Evolutionary conservation across 2,329 filamentous ascomycete species (phyloP), one percentile per base, ranked within the genome.

Genomic region (Colletotrichum acutatum): DNA sequence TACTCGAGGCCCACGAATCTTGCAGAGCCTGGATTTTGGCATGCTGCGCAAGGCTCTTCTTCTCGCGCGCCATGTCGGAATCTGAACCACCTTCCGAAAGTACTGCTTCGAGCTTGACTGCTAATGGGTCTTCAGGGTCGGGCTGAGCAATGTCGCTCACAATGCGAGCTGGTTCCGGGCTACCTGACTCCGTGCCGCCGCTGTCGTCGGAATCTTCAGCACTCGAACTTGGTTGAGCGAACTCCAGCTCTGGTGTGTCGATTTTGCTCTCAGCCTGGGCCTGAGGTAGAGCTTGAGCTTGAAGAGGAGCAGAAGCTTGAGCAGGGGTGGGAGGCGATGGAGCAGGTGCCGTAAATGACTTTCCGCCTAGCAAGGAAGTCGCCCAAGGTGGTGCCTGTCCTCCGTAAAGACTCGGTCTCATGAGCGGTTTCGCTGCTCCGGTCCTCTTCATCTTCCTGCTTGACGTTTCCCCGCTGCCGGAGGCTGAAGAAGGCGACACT

Each of bases 1-100:
- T 52, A 4, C 22, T 14, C 4, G 68, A 62, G n/a, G 79, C 78
- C 82, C 82, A 83, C 16, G 78, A 66, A 37, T 73, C 74, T 67
- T 83, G 81, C 22, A 79, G 69, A 4, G 76, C 77, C 60, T 76
- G 24, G 5, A 83, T 81, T 30, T 72, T 77, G 32, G 77, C n/a
- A 30, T 49, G 67, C 49, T 24, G 56, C 11, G 65, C 37, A 5
- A 72, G 53, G 12, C 37, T 59, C 26, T 46, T 49, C 69, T 72
- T 72, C 24, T 58, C 37, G 28, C 34, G 12, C 4, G 46, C n/a
- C 62, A 66, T 34, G 3, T 60, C 46, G 7, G 32, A 22, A 5
- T 42, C 42, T 6, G 37, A 16, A 11, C 11, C 4, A 26, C 22
- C 26, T n/a, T 56, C 30, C 16, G 32, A 12, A 56, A 32, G n/a